Percentiles rank a stretch among this genome's conserved stretches.
phyloP scores from a whole-genome alignment of 768 basidiomycete genomes.

The Ramaria sp. region DNA sequence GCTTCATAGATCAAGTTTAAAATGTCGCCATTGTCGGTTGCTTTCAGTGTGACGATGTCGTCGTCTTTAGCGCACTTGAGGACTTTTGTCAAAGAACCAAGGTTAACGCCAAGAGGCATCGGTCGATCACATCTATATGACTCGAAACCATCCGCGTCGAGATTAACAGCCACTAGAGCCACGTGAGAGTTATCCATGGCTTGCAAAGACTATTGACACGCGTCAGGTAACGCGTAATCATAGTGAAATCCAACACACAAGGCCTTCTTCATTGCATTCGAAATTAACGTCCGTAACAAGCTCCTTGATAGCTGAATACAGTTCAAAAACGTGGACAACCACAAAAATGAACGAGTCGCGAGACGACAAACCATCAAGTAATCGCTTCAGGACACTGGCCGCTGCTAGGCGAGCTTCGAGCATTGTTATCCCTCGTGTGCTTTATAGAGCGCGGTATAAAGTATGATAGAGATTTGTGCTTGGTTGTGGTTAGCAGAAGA shows the following conservation, averaged over 20 bases:
- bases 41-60: conserved; percentile 84
- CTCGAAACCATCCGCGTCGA: conserved; percentile 71
- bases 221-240: conserved; percentile 1
- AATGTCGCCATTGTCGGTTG: conserved; percentile 81
- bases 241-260: conserved; percentile 36
- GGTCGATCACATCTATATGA: conserved; percentile 90
- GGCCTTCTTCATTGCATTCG: conserved; percentile 91
- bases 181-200: conserved; percentile 99
- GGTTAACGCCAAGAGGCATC: conserved; percentile 83
- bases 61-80: conserved; percentile 96
- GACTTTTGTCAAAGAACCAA: conserved; percentile 85
- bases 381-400: conserved; percentile 82
- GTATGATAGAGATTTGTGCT: background rate
- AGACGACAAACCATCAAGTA: conserved; percentile 69
- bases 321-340: background rate
- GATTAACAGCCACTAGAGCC: conserved; percentile 83
- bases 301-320: conserved; percentile 79
- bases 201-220: conserved; percentile 54
- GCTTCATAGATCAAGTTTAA: conserved; percentile 87
- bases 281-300: conserved; percentile 97
- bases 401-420: conserved; percentile 86
- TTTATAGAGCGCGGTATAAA: background rate
- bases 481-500: background rate
- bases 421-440: conserved; percentile 30
- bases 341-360: background rate